Evolutionary conservation across 1,284 basidiomycete genomes (phyloP).

Genomic region (Coniophora puteana): DNA sequence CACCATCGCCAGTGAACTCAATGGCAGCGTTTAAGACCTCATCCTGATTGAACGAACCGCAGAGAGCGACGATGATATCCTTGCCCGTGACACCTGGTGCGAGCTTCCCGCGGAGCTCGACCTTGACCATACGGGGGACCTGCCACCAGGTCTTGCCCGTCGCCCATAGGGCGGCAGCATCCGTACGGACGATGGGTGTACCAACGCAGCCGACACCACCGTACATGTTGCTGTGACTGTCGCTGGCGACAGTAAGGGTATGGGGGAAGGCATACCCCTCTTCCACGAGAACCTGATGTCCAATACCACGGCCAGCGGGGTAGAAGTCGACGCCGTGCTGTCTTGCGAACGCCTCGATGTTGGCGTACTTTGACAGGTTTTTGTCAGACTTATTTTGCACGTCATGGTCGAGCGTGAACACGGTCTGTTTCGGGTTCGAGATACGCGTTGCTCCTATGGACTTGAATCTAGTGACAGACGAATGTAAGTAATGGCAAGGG

Average conservation of each 20-base stretch:
- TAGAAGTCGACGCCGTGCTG: slow-evolving; percentile 91
- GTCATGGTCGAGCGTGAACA: slow-evolving; percentile 98
- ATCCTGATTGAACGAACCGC: slow-evolving; percentile 95
- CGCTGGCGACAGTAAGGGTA: slow-evolving; percentile 91
- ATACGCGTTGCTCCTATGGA: slow-evolving; percentile 91
- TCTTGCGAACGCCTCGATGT: slow-evolving; percentile 90
- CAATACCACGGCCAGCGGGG: slow-evolving; percentile 97
- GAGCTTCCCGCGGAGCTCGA: slow-evolving; percentile 84
- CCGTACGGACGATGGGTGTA: slow-evolving; percentile 93
- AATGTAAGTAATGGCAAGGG: too few relatives aligned
- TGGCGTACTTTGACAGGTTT: slow-evolving; percentile 91
- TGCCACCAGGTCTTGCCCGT: slow-evolving; percentile 99
- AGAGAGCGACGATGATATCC: slow-evolving; percentile 97
- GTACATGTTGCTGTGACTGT: slow-evolving; percentile 99
- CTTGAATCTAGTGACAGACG: slow-evolving; percentile 78
- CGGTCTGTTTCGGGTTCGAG: slow-evolving; percentile 79
- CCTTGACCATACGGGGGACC: slow-evolving; percentile 94
- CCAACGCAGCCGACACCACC: slow-evolving; percentile 97
- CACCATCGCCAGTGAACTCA: slow-evolving; percentile 94
- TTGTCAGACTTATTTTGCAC: slow-evolving; percentile 96
- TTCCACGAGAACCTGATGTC: slow-evolving; percentile 93
- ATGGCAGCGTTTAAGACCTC: slow-evolving; percentile 98
- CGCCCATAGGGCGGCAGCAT: slow-evolving; percentile 96
- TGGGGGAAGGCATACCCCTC: slow-evolving; percentile 96
- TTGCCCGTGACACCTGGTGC: slow-evolving; percentile 94